Base-by-base conservation (phyloP, 805 yeast genomes). In the Nakazawaea wyomingensis region DNA sequence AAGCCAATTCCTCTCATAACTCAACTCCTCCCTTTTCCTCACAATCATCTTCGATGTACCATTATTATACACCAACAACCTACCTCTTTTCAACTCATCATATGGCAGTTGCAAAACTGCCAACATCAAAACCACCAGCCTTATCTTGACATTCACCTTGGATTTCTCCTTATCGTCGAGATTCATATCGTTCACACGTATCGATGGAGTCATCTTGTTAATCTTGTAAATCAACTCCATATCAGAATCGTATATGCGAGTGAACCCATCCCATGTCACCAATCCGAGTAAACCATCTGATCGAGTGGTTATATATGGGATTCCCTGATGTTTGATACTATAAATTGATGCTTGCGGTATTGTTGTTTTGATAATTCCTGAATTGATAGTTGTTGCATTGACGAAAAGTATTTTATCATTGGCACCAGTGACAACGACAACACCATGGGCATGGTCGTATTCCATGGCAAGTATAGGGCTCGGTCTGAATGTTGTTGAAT, bases 191-290 rank as follows among this genome's bases (percentile, higher is more conserved):
- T 42, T 43, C 4, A 44, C 24, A 5, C 13, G 19, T 2, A 61
- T 52, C 3, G 63, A 53, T 2, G 67, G 63, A 9, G 51, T 40
- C 34, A 43, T 37, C 28, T 50, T 54, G 24, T 45, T 55, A 29
- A 54, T 45, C 38, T 64, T 63, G 39, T 13, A 43, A 11, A 29
- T 10, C 13, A 29, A 29, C 32, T 4, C 31, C 28, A 37, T 21
- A 17, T 20, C 31, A 8, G 29, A 21, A 8, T 41, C 33, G 50
- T 60, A 71, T 34, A 69, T 56, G 34, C 72, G 60, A 2, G 66
- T 51, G 22, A 49, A 60, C 3, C 66, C 87, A 69, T 62, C 75
- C 82, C 86, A 83, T 49, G 69, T 74, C 44, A 58, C 71, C 54
- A 55, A 55, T 34, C 65, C 61, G 1, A 74, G 34, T 5, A 55